Evolutionary conservation across 257 asterid species (phyloP), one percentile per base, ranked within the genome.

Genomic region (Solanum bulbocastanum): DNA sequence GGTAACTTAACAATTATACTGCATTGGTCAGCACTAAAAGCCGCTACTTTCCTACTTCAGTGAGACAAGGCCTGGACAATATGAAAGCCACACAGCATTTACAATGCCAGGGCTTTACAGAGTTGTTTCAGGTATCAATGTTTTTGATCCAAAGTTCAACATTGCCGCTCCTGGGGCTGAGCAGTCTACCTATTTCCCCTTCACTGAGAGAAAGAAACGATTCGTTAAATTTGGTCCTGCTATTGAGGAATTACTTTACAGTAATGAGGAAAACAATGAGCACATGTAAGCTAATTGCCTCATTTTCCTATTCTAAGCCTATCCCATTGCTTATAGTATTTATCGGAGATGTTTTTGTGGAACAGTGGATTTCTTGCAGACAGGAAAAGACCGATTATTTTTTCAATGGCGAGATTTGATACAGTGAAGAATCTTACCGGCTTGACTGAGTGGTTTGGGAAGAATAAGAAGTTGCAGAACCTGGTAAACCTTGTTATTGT

Each of bases 91-190:
- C 71, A 91, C 35, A 56, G 92, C 96, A 9, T 96, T 94, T 91
- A 94, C 99, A 1, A 94, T 96, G 97, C 98, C 99, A 1, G 97
- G 98, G 88, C 97, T 96, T 58, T 89, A 89, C 83, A 89, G 95
- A 90, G 96, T 91, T 68, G 98, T 93, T 85, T 96, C 98, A 27
- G 98, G 99, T 88, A 91, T 93, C 74, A 90, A 91, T 72, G 95
- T 93, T 5, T 95, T 95, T 86, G 99, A 96, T 86, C 98, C 98
- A 46, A 96, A 96, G 91, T 95, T 96, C 94, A 96, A 96, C 75
- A 94, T 96, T 79, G 98, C 94, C 86, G 89, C 98, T 9, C 99
- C 99, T 9, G 99, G 99, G 58, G 99, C 98, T 12, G 99, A 96
- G 86, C 98, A 96, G 73, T 92, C 98, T 25, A 90, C 95, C 42